These are phyloP conservation scores for Penicillium flavigenum DNA, from an alignment of 495 filamentous ascomycete species.

Conservation along the genomic window DNA sequence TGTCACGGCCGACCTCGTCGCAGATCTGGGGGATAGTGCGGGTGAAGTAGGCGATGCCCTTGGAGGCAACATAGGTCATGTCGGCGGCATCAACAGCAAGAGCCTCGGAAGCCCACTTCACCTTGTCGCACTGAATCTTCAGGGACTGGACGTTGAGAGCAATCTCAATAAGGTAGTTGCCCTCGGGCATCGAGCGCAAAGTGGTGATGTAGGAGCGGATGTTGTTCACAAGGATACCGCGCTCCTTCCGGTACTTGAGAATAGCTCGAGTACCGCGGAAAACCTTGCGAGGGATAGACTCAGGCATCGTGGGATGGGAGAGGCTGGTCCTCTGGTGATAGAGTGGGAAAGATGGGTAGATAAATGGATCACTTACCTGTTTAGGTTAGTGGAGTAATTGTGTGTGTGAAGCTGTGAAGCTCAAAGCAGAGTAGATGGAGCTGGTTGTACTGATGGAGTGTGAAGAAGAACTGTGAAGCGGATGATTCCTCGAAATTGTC, in stretches of 20 bases:
- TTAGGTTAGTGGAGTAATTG: neutral
- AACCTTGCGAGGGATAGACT: neutral
- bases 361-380: neutral
- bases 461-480: neutral
- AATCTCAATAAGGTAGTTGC: conserved; percentile 1
- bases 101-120: conserved; percentile 2
- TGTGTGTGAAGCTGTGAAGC: neutral
- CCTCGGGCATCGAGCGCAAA: neutral
- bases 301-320: neutral
- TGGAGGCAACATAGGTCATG: neutral
- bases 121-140: conserved; percentile 4
- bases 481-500: conserved; percentile 5
- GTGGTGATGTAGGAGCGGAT: neutral
- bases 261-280: conserved; percentile 2
- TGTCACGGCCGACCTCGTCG: neutral
- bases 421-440: neutral
- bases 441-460: neutral
- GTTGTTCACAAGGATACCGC: neutral
- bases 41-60: neutral
- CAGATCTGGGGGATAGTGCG: neutral
- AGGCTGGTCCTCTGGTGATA: neutral
- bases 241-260: neutral
- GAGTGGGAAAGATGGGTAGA: neutral
- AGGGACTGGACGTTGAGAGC: conserved; percentile 4
- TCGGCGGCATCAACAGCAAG: neutral